Evolutionary conservation across 768 basidiomycete genomes (phyloP), one percentile per base, ranked within the genome.

Genomic region (Termitomyces sp.): DNA sequence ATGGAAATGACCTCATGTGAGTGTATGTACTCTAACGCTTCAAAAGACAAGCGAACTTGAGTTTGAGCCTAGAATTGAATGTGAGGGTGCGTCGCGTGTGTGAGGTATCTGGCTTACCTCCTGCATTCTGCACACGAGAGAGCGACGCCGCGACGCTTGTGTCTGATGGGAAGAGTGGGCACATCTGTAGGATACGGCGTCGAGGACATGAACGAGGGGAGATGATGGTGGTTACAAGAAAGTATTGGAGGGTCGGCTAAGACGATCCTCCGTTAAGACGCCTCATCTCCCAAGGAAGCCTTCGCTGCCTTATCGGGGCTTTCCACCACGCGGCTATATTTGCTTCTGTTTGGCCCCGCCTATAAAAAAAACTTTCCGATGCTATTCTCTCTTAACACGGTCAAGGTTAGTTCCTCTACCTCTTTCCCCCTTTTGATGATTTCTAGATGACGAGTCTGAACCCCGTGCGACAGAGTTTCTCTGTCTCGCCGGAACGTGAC

Each of bases 391-490:
- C 56, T 47, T 61, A 63, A 59, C 57, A 58, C 59, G 57, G 56
- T 14, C 20, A 54, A 61, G 64, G 66, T 73, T 58, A 64, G 68
- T 60, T 44, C 51, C 53, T 40, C 47, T 55, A 50, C 52, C 60
- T 60, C 55, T 48, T 58, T 43, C 23, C 40, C 57, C 47, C 48
- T 35, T 61, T 66, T 68, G 79, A 80, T 80, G 79, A 79, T 61
- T 59, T 68, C 69, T 77, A 81, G 80, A 82, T 82, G 81, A 81
- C 91, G 91, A 93, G 92, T 94, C 92, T 78, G 92, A 93, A 73
- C 70, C 68, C 70, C 71, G 66, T 62, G 69, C 61, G 69, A 65
- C 76, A 78, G 81, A 85, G 85, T 82, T 85, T 83, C 85, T 84
- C 81, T 79, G 71, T 73, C 67, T 66, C 63, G 65, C 64, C 65